Base-by-base conservation (phyloP, 2,329 filamentous ascomycete species). In the Pseudogymnoascus sp. region DNA sequence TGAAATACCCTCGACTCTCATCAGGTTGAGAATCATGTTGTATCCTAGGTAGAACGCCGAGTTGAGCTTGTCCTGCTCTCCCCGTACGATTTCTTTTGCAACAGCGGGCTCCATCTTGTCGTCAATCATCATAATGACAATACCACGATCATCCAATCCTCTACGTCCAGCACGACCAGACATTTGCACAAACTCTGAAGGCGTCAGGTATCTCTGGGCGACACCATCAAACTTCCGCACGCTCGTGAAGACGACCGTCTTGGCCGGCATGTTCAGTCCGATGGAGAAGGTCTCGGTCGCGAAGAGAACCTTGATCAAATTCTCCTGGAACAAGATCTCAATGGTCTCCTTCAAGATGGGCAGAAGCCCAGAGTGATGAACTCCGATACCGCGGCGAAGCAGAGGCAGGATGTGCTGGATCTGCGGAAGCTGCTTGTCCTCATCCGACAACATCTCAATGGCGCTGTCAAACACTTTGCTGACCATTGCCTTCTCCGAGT, bases 61-160 rank as follows among this genome's bases (percentile, higher is more conserved):
- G 77, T 98, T 98, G 31, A 99, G 86, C 69, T 93, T 92, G 76
- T 99, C 96, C 76, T 99, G 95, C 73, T 97, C 90, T 69, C 95
- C 95, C 62, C 95, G 92, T 11, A 99, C 95, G 70, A 99, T 97
- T 68, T 90, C 88, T 77, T 96, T 96, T 45, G 95, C 93, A n/a
- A 89, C 87, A 1, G 91, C 87, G 1, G 95, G 95, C 72, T 99
- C 95, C 80, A 99, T 93, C 78, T 95, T 92, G 75, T 96, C 90
- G 73, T 96, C 90, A 67, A 99, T 90, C 93, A 99, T 98, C 92
- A 99, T 98, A 75, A 99, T 98, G 70, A 99, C 95, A 70, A 98
- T 96, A 83, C 95, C 95, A 69, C 95, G 90, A 67, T 97, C 93
- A 79, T 99, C 95, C 63, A 99, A 89, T 78, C 95, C 95, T 85